These are phyloP conservation scores for Heterobasidion annosum DNA, from an alignment of 1,284 basidiomycete species.

Conservation along the genomic window DNA sequence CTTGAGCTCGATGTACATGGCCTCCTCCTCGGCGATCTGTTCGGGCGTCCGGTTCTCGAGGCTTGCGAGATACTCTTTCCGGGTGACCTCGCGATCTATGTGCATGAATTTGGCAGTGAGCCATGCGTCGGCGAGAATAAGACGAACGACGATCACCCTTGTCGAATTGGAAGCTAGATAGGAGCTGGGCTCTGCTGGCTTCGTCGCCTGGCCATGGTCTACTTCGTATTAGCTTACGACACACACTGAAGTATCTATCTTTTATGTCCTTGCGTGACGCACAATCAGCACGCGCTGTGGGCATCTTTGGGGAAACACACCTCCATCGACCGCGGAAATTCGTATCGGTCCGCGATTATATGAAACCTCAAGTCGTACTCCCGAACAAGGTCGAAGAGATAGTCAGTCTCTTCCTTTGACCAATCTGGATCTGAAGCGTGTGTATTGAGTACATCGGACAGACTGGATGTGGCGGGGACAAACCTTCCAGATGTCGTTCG, in stretches of 20 bases:
- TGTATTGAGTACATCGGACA: not conserved
- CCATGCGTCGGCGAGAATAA: conserved; percentile 8
- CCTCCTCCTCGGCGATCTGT: conserved; percentile 94
- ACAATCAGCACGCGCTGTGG: not conserved
- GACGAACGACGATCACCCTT: conserved; percentile 44
- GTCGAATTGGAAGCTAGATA: conserved; percentile 76
- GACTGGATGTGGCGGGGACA: not conserved
- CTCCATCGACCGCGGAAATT: conserved; percentile 65
- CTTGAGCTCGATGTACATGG: conserved; percentile 90
- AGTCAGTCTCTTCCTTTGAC: conserved; percentile 93
- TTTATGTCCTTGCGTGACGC: conserved; percentile 73
- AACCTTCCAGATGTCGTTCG: conserved; percentile 68
- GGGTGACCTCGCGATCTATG: conserved; percentile 77
- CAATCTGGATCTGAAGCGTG: conserved; percentile 64
- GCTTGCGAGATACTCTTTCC: conserved; percentile 83
- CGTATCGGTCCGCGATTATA: conserved; percentile 87
- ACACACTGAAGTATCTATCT: conserved; percentile 90
- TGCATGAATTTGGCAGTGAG: not conserved
- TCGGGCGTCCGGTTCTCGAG: conserved; percentile 82
- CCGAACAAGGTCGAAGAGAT: conserved; percentile 77
- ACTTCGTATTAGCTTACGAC: conserved; percentile 80
- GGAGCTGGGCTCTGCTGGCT: conserved; percentile 51
- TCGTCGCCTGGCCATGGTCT: conserved; percentile 81
- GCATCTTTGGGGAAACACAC: conserved; percentile 26
- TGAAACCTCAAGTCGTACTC: conserved; percentile 90